Base-by-base conservation (phyloP, 108 stramenopile species). In the Skeletonema grethae region DNA sequence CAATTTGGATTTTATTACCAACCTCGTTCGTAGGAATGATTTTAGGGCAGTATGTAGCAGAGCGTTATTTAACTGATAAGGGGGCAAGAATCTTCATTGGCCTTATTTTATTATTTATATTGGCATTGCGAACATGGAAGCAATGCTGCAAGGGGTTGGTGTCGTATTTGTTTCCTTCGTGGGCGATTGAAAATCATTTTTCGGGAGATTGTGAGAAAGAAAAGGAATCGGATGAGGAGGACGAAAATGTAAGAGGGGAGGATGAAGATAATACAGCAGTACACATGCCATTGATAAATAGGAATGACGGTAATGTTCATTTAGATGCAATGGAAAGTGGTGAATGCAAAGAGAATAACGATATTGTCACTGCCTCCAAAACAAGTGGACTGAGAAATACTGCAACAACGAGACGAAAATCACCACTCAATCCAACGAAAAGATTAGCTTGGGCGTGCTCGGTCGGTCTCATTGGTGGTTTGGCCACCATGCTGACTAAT, bases 401-500 rank as follows among this genome's bases (percentile, higher is more conserved):
- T 1, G 41, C 64, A 15, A 13, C 50, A 13, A 63, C 10, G 6
- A 22, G 24, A 32, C 12, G 43, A 12, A 75, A 22, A 38, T 24
- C 22, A 57, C 5, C 20, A 24, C 35, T 28, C 12, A 15, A 30
- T 8, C 30, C 63, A 7, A 30, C 63, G 4, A 57, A 62, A 18
- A 64, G 22, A 76, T 58, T 82, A 7, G 22, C 63, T n/a, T 82
- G 82, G 82, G 82, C 78, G 9, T 66, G 65, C 60, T 39, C 70
- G 11, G 85, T 85, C 41, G 85, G 85, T 5, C 48, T 83, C 20
- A 57, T 85, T 8, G 85, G 85, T 12, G 83, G 83, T 8, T 45
- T 65, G 43, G 79, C 85, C 15, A 86, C 82, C 5, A 86, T 86
- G 85, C 58, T 86, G 16, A 86, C 79, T 22, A 86, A 86, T 62